Evolutionary conservation across 2,329 filamentous ascomycete genomes (phyloP), one percentile per base, ranked within the genome.

Genomic region (Cyphellophora europaea): DNA sequence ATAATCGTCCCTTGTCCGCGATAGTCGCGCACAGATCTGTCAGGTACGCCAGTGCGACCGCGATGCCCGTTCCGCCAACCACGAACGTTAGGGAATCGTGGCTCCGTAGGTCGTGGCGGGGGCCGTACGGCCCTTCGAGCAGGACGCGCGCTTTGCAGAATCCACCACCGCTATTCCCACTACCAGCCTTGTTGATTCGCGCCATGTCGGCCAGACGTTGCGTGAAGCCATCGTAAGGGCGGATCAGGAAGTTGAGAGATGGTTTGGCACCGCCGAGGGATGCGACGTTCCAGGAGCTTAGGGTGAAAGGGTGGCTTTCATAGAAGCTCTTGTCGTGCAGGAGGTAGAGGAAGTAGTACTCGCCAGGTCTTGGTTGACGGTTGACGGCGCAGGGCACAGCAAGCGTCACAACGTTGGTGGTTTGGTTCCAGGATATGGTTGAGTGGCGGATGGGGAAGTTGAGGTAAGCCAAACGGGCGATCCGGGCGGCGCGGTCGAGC

Each of bases 1-100:
- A n/a, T n/a, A 36, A 42, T 2, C 48, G 52, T 19, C 32, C 27
- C 32, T 4, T 44, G 48, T 2, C 47, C 47, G 4, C 35, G 34
- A 14, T 18, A 18, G 19, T 15, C 11, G 27, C 13, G 2, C 56
- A 31, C 27, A 57, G 53, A 5, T 57, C 53, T 15, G 56, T 50
- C 18, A 61, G 51, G 33, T 59, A 58, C 4, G 57, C 71, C 57
- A 36, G 72, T 55, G 43, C 77, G 58, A 35, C 68, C 58, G 46
- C 45, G 5, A 46, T 41, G 11, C 51, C 48, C 3, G 44, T 54
- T 5, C 52, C 51, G n/a, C 49, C 51, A 3, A 57, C 69, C 5
- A 72, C 51, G 0, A 74, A 66, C 8, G 77, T 53, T 2, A 59
- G 51, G 3, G 75, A 72, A 36, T 77, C 56, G 42, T 62, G 69